phyloP scores from a whole-genome alignment of 2,329 filamentous ascomycete species.

The Dactylellina haptotyla region DNA sequence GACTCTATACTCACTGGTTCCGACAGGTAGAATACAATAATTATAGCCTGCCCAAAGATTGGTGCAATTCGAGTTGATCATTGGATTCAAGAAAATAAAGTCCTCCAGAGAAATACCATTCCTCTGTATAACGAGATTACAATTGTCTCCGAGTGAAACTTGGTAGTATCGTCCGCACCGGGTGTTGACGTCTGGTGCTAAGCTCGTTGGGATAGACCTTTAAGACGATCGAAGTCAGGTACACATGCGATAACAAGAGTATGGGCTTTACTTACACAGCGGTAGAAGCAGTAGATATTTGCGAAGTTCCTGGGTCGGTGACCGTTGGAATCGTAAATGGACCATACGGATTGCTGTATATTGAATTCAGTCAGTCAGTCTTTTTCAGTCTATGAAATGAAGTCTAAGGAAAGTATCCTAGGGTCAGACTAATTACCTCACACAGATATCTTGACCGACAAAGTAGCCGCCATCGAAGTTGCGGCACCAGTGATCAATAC shows the following conservation, averaged over 20 bases:
- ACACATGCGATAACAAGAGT: conserved; percentile 4
- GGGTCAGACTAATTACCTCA: conserved; percentile 31
- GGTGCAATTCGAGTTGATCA: conserved; percentile 42
- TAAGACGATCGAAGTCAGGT: conserved; percentile 16
- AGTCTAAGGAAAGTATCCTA: neutral
- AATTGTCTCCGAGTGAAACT: conserved; percentile 60
- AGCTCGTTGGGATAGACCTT: conserved; percentile 57
- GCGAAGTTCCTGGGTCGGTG: conserved; percentile 29
- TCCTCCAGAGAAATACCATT: conserved; percentile 54
- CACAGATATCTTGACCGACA: conserved; percentile 55
- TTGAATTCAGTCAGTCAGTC: conserved; percentile 3
- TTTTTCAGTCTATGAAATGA: neutral
- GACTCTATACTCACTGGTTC: conserved; percentile 57
- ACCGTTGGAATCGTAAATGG: conserved; percentile 31
- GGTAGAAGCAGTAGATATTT: conserved; percentile 45
- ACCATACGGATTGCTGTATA: conserved; percentile 32
- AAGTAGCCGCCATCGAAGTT: conserved; percentile 55
- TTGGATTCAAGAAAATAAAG: conserved; percentile 40
- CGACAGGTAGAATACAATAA: conserved; percentile 61
- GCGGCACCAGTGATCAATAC: conserved; percentile 55
- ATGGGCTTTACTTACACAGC: conserved; percentile 23
- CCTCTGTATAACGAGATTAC: conserved; percentile 59
- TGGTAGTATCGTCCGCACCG: conserved; percentile 60
- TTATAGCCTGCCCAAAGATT: conserved; percentile 55
- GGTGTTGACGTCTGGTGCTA: conserved; percentile 55